These are phyloP conservation scores for Rhizophora apiculata DNA, from an alignment of 345 rosid species.

Conservation along the genomic window DNA sequence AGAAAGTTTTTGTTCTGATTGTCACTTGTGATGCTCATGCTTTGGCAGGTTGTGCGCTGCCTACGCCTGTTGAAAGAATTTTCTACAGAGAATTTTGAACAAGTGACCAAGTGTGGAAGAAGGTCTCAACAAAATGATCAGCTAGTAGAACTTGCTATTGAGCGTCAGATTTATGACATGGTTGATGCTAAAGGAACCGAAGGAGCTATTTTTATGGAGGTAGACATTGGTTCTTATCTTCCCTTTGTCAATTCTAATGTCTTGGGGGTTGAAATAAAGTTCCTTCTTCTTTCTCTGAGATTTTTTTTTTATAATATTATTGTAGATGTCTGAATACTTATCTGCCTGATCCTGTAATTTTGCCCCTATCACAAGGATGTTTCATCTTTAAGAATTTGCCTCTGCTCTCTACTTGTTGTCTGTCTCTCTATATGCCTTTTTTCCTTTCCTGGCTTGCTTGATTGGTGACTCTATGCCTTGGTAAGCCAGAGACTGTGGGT, in stretches of 20 bases:
- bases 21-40: background rate
- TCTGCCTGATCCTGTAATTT: no score
- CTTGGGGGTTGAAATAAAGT: background rate
- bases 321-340: no score
- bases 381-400: no score
- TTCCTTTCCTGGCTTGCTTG: no score
- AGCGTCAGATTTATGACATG: constrained; percentile 82
- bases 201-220: constrained; percentile 75
- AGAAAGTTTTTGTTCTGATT: background rate
- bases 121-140: constrained; percentile 55
- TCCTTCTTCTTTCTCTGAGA: background rate
- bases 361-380: no score
- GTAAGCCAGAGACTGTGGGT: no score
- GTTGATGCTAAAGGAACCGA: constrained; percentile 72
- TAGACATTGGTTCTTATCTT: constrained; percentile 23
- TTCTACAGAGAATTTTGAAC: constrained; percentile 42
- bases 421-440: no score
- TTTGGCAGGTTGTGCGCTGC: constrained; percentile 63
- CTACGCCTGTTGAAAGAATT: constrained; percentile 53
- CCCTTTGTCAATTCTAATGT: constrained; percentile 1
- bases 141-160: constrained; percentile 73
- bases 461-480: no score
- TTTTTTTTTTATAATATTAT: no score
- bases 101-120: constrained; percentile 67
- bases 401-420: no score